Base-by-base conservation (phyloP, 169 alveolate species). In the Plasmodium falciparum region DNA sequence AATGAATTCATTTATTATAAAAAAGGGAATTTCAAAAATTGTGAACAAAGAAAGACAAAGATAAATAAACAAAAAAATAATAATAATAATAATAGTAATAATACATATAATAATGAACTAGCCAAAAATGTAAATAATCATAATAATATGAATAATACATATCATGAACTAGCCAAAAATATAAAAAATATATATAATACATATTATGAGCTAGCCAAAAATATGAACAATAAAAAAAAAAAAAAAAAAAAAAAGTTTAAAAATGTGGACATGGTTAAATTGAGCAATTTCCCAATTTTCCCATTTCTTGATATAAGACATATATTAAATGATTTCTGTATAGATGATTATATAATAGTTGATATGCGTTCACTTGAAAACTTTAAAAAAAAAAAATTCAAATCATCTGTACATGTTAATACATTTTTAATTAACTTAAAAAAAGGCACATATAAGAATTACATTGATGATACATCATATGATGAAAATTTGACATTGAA, bases 381-480 rank as follows among this genome's bases (percentile, higher is more conserved):
- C 7, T 80, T 80, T 80, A 67, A 67, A 33, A 66, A 67, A 29
- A 80, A 80, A 56, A 13, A 73, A 67, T 62, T 80, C 5, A 80
- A 80, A 80, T 43, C 54, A 67, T 80, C 90, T 67, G 83, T 80
- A 59, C 90, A 80, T 22, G 65, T 67, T 80, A 80, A 80, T 71
- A 58, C 71, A 4, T 80, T 80, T 80, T 80, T 80, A 20, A 80
- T 15, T n/a, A 80, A 80, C 15, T 66, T 80, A 5, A 80, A 80
- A 80, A 80, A 69, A 24, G 90, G 90, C n/a, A 39, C 69, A 9
- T 80, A 80, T 13, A 67, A 39, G 29, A 66, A 69, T 65, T 80
- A 80, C 49, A 29, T 71, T 12, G 80, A 80, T 69, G 90, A 71
- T 67, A 50, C 20, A 52, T 39, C 47, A 39, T 50, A 52, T 62